Conservation (phyloP, 2,329 filamentous ascomycete species). For the Dryadomyces quercus-mongolicae region DNA sequence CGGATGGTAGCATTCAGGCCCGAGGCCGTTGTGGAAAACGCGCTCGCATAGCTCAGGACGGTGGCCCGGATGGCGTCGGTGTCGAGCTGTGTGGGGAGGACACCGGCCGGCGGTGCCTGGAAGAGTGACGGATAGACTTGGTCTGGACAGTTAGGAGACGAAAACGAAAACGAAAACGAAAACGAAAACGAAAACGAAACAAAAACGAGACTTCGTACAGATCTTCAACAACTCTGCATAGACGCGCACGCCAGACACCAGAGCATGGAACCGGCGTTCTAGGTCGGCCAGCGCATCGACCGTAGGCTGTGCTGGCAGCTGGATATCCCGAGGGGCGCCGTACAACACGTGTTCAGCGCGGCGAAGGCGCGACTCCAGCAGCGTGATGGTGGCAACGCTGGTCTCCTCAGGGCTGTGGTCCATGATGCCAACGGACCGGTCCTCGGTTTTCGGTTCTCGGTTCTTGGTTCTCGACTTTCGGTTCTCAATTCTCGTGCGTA, state of each 20-base stretch:
- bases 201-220: too few relatives aligned
- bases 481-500: too few relatives aligned
- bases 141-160: conserved; percentile 34
- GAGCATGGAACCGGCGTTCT: conserved; percentile 38
- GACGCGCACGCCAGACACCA: conserved; percentile 39
- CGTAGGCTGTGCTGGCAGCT: conserved; percentile 26
- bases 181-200: too few relatives aligned
- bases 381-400: conserved; percentile 39
- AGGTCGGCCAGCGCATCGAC: conserved; percentile 34
- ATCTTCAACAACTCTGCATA: conserved; percentile 49
- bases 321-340: conserved; percentile 26
- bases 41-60: conserved; percentile 42
- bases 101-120: conserved; percentile 29
- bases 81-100: conserved; percentile 40
- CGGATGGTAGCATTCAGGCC: conserved; percentile 40
- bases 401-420: conserved; percentile 33
- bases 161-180: too few relatives aligned
- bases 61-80: conserved; percentile 38
- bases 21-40: conserved; percentile 43
- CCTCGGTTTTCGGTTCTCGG: too few relatives aligned
- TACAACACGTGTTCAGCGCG: conserved; percentile 48
- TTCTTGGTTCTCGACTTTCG: too few relatives aligned
- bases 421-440: conserved; percentile 7
- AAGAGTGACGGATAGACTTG: conserved; percentile 43
- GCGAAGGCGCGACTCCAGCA: conserved; percentile 46